Conservation (phyloP, 1,284 basidiomycete genomes). For the Sphaerobolus stellatus region DNA sequence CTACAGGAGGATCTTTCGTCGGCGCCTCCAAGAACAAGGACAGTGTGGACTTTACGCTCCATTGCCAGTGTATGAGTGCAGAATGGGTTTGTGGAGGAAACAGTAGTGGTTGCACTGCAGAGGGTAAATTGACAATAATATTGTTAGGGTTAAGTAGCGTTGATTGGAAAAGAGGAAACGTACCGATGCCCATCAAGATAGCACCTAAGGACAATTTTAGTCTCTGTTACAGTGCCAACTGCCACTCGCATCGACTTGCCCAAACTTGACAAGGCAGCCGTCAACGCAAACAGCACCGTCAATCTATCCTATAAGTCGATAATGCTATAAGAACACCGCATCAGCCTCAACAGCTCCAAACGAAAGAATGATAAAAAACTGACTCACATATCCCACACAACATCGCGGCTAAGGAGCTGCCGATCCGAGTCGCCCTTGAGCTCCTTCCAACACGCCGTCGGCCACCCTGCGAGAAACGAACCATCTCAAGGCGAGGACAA, state of each 20-base stretch:
- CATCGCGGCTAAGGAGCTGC: conserved; percentile 78
- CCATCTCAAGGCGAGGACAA: too few species aligned
- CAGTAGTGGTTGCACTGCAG: conserved; percentile 80
- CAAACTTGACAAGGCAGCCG: conserved; percentile 88
- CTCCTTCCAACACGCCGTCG: conserved; percentile 88
- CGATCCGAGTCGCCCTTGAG: conserved; percentile 76
- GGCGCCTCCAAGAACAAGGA: conserved; percentile 81
- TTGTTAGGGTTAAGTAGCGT: background rate
- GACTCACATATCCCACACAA: conserved; percentile 63
- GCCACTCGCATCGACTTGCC: conserved; percentile 88
- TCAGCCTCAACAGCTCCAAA: background rate
- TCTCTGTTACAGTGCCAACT: conserved; percentile 87
- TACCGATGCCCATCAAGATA: conserved; percentile 96
- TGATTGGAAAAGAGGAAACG: conserved; percentile 54
- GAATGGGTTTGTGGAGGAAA: conserved; percentile 74
- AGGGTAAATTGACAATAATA: background rate
- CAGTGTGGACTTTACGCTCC: conserved; percentile 88
- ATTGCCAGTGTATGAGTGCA: conserved; percentile 82
- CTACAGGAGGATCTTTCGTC: background rate
- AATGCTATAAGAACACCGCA: conserved; percentile 52
- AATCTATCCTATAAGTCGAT: conserved; percentile 97
- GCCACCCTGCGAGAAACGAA: too few species aligned
- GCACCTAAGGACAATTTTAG: conserved; percentile 96
- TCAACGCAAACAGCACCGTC: conserved; percentile 89
- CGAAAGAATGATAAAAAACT: background rate